phyloP scores from a whole-genome alignment of 2,329 filamentous ascomycete species.

The Aspergillus ustus region DNA sequence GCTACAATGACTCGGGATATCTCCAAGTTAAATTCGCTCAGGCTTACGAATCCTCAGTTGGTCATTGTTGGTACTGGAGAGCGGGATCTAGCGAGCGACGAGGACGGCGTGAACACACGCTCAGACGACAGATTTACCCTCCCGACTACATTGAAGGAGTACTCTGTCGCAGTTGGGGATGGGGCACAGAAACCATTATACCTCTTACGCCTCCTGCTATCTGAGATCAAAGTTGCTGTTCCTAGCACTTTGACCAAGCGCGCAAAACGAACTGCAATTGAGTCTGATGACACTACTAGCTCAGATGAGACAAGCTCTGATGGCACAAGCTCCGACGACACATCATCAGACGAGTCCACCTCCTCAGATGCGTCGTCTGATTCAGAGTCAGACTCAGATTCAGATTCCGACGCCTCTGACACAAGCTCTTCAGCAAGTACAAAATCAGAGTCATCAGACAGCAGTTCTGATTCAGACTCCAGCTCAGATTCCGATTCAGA shows the following conservation, averaged over 20 bases:
- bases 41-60: constrained; percentile 73
- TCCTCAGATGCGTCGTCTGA: background rate
- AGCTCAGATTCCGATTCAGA: constrained; percentile 7
- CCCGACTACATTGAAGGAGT: constrained; percentile 67
- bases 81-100: constrained; percentile 24
- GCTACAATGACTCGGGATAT: constrained; percentile 91
- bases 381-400: constrained; percentile 11
- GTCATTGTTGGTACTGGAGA: constrained; percentile 70
- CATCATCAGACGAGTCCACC: constrained; percentile 26
- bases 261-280: constrained; percentile 20
- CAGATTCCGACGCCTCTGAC: constrained; percentile 28
- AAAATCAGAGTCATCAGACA: constrained; percentile 27
- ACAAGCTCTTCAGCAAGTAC: background rate
- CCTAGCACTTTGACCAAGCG: constrained; percentile 1
- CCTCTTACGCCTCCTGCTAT: constrained; percentile 73
- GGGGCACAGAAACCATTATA: constrained; percentile 79
- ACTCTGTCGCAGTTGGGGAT: constrained; percentile 70
- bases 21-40: constrained; percentile 75
- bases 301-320: constrained; percentile 44
- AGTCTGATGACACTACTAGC: constrained; percentile 33
- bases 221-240: constrained; percentile 35
- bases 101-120: constrained; percentile 25
- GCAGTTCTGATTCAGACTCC: constrained; percentile 29
- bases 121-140: constrained; percentile 57
- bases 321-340: constrained; percentile 31